Evolutionary conservation across 1,139 yeast genomes (phyloP).

Genomic region (Scheffersomyces illinoinensis): DNA sequence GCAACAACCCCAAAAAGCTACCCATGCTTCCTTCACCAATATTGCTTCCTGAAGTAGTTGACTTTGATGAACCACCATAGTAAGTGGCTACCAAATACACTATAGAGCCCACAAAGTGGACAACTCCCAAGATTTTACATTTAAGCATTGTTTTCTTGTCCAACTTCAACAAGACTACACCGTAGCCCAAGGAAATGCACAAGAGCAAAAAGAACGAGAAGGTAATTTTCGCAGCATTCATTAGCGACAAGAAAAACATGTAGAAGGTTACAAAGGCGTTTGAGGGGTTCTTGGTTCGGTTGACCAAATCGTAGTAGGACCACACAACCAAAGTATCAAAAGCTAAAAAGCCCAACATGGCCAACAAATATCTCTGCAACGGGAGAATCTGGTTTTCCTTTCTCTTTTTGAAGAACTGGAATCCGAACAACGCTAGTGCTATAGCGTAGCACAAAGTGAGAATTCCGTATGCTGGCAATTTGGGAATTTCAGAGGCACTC

Average conservation of each 20-base stretch:
- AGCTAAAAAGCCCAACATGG: slow-evolving; percentile 79
- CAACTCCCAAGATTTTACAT: slow-evolving; percentile 74
- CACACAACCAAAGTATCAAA: slow-evolving; percentile 85
- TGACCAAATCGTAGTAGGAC: slow-evolving; percentile 87
- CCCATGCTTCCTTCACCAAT: slow-evolving; percentile 18
- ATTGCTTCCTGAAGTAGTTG: slow-evolving; percentile 22
- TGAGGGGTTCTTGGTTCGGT: slow-evolving; percentile 50
- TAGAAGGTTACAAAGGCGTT: slow-evolving; percentile 65
- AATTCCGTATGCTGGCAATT: slow-evolving; percentile 84
- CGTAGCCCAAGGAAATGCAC: slow-evolving; percentile 89
- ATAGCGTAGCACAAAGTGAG: slow-evolving; percentile 82
- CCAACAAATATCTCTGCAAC: slow-evolving; percentile 86
- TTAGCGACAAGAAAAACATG: slow-evolving; percentile 72
- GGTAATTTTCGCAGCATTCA: slow-evolving; percentile 81
- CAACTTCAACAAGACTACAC: slow-evolving; percentile 85
- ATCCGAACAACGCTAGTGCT: slow-evolving; percentile 77
- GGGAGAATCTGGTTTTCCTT: slow-evolving; percentile 77
- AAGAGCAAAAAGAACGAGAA: slow-evolving; percentile 85
- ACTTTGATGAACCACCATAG: slow-evolving; percentile 41
- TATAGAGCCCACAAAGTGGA: slow-evolving; percentile 69
- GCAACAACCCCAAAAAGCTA: slow-evolving; percentile 31
- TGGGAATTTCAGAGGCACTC: slow-evolving; percentile 89
- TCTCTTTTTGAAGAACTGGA: slow-evolving; percentile 83
- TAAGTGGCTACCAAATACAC: slow-evolving; percentile 72
- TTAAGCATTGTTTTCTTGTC: slow-evolving; percentile 75